A percentile compares a stretch with the other conserved stretches of the same genome.
Conservation (phyloP, 805 yeast species). For the Lipomyces kockii region DNA sequence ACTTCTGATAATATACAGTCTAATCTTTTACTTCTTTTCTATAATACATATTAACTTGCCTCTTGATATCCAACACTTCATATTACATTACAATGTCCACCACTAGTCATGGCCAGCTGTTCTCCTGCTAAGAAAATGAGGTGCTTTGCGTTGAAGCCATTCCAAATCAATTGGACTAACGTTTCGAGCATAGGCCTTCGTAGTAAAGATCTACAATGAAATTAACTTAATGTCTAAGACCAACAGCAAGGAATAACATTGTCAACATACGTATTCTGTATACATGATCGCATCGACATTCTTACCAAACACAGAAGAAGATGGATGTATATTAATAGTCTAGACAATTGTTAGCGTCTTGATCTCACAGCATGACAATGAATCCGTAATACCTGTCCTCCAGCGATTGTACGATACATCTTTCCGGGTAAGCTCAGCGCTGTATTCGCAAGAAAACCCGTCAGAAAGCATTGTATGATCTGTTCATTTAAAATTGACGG, state of each 20-base stretch:
- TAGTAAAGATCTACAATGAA: constrained; percentile 58
- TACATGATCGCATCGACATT: constrained; percentile 88
- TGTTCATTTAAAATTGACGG: constrained; percentile 44
- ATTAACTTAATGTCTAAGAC: constrained; percentile 3
- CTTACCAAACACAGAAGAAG: constrained; percentile 66
- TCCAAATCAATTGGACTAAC: constrained; percentile 80
- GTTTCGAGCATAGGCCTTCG: constrained; percentile 88
- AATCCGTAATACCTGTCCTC: constrained; percentile 60
- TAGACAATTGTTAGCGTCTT: background rate
- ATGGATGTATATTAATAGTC: constrained; percentile 36
- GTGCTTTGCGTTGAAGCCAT: constrained; percentile 86
- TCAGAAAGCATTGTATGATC: constrained; percentile 76
- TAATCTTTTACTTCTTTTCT: background rate
- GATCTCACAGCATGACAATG: background rate
- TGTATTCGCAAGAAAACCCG: constrained; percentile 83
- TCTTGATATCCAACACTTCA: background rate
- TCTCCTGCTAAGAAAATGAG: constrained; percentile 59
- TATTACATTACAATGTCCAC: background rate
- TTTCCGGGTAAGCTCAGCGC: constrained; percentile 96
- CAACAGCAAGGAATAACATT: too few species aligned
- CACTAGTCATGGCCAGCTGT: constrained; percentile 24
- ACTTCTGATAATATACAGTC: background rate
- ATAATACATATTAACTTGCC: background rate
- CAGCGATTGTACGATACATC: constrained; percentile 80
- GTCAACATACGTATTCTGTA: constrained; percentile 74